Base-by-base conservation (phyloP, 2,329 filamentous ascomycete species). In the Anisogramma anomala region DNA sequence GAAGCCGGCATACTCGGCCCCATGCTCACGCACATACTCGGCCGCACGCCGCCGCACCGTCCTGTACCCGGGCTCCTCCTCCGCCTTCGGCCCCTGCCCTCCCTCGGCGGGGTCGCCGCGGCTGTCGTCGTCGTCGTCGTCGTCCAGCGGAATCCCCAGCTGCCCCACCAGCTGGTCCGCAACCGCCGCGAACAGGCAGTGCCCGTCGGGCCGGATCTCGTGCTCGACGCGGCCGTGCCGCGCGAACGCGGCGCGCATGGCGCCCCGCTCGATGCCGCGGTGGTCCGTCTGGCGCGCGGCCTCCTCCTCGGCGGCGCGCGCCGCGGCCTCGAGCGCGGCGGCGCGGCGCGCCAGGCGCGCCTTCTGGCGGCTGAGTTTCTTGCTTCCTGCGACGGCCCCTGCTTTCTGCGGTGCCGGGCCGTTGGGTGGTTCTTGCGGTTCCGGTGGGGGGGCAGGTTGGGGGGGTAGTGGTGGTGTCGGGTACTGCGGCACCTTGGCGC, bases 181-280 rank as follows among this genome's bases (percentile, higher is more conserved):
- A 37, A 96, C 73, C 0, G 91, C 87, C 13, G 86, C 83, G 63
- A 96, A 98, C 13, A 98, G 67, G 57, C 91, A 98, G 63, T 98
- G 91, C 0, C 91, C 91, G 61, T 98, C 89, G 0, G 91, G 86
- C 28, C 74, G 74, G 43, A 98, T 87, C 44, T 85, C 78, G 52
- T 83, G 74, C 65, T 95, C 84, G 15, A 66, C 67, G 13, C 96
- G 69, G 0, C 68, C 69, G 43, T 81, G 65, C 33, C 69, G 65
- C 40, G 67, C 63, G 57, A 95, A 82, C 30, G 75, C 73, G 20
- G 66, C 65, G 43, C 74, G 67, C 78, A 98, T 88, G 34, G 73
- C 71, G 38, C 72, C 67, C 51, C 77, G 71, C 64, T 94, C 87
- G 39, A 73, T 63, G 33, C 72, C 71, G 45, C 84, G 78, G 57